Base-by-base conservation (phyloP, 352 stramenopile genomes). In the Elongisporangium undulatum region DNA sequence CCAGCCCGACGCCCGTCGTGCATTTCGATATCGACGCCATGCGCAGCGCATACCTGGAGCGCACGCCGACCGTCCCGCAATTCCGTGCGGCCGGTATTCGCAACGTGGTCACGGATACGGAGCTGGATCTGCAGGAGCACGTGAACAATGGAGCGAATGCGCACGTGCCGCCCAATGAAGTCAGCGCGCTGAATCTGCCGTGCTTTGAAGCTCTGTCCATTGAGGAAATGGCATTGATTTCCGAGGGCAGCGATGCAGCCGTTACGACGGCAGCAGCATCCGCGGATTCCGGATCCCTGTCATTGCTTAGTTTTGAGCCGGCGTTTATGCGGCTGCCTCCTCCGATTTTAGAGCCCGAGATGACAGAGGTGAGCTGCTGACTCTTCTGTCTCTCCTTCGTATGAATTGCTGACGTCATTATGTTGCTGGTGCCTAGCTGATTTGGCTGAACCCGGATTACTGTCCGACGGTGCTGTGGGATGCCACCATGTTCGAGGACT, bases 401-500 rank as follows among this genome's bases (percentile, higher is more conserved):
- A 15, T 63, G 38, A 9, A 16, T 24, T n/a, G 17, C 16, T 24
- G 16, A 20, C 10, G 13, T 2, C 20, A 20, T 49, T 59, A 3
- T 4, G 22, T 48, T 29, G 1, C 16, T 20, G 38, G 3, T 17
- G n/a, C 39, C 0, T 24, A 77, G 75, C 72, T 96, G 38, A 94
- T 97, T 59, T 97, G 92, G 90, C 71, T 97, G 63, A 96, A 97
- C 63, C 89, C 90, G 10, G 88, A 97, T 61, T 97, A 97, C 68
- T 94, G 85, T 53, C 88, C 89, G 34, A 92, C 84, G 9, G 63
- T 97, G 60, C 67, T 97, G 17, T 98, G 92, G 92, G 92, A 98
- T 56, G 76, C 79, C 0, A 94, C 75, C 16, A 96, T 97, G 88
- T 79, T 95, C 61, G 29, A 41, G 29, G 82, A 97, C 57, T 82